Evolutionary conservation across 805 yeast genomes (phyloP), one percentile per base, ranked within the genome.

Genomic region (Yarrowia sp.): DNA sequence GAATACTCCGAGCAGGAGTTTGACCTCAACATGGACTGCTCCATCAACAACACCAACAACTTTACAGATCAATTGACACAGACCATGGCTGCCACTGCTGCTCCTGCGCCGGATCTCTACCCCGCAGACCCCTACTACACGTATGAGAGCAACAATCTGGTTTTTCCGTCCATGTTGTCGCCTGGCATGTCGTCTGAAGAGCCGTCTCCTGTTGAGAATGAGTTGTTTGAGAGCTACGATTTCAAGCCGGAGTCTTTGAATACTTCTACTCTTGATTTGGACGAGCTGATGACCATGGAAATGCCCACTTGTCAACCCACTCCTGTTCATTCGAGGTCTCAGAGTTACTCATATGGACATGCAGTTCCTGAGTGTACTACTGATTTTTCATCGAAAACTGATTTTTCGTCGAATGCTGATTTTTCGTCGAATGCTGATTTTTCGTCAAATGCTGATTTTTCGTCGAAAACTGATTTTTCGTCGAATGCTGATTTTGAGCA

Each of bases 91-190:
- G 28, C 28, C 5, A 22, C 28, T 3, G 17, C 48, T 10, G 48
- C 31, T 3, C 15, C 36, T 17, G 17, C 55, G 22, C 9, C 28
- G 1, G 43, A 36, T 33, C 11, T 50, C 9, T 38, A 15, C 28
- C 14, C 36, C 15, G n/a, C 45, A 1, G 60, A 53, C 28, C 38
- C 60, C 7, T 55, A 15, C 39, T 55, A 55, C 61, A 55, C 61
- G 0, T 55, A 55, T n/a, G 47, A 51, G 32, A 35, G 31, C 57
- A 36, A 53, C 28, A 36, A 53, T 2, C 36, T 55, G 6, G 38
- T 55, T 0, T 55, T 55, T 5, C 61, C 61, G n/a, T 39, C 61
- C 14, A 38, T 55, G 61, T 31, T 55, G 38, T 55, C 61, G 31
- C 61, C 61, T 7, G 4, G 36, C 15, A 4, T 53, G 36, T 55